Evolutionary conservation across 202 grass and related monocot genomes (phyloP).

Genomic region (Dendrocalamus latiflorus): DNA sequence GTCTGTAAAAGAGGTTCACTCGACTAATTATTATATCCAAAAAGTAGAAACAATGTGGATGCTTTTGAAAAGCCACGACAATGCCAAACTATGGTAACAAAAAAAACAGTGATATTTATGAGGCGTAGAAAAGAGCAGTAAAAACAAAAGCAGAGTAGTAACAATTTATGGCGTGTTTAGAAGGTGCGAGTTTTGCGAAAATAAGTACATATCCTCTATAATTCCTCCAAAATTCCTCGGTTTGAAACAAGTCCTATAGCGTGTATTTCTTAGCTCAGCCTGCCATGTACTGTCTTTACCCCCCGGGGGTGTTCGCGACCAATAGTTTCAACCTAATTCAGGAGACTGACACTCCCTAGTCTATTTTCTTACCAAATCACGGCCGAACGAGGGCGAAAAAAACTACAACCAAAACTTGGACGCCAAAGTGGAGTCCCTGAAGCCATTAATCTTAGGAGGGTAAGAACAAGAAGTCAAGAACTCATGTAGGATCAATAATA

Average conservation of each 20-base stretch:
- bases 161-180: background rate
- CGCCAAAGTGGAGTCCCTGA: background rate
- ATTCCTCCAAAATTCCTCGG: no score
- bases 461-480: background rate
- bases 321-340: background rate
- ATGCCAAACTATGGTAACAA: background rate
- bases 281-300: background rate
- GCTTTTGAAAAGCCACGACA: background rate
- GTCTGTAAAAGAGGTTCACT: background rate
- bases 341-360: background rate
- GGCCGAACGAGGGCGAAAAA: background rate
- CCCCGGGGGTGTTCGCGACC: background rate
- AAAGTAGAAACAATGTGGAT: background rate
- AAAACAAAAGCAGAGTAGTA: background rate
- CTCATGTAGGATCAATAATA: background rate
- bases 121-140: background rate
- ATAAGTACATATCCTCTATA: no score
- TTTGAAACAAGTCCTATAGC: no score
- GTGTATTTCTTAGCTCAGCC: background rate
- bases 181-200: background rate
- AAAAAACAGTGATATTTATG: background rate
- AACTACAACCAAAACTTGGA: background rate
- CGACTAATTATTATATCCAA: background rate
- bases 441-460: background rate
- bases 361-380: background rate